Percentiles rank a stretch among this genome's conserved stretches.
Conservation (phyloP, 495 filamentous ascomycete species). For the Achaetomiella virescens region DNA sequence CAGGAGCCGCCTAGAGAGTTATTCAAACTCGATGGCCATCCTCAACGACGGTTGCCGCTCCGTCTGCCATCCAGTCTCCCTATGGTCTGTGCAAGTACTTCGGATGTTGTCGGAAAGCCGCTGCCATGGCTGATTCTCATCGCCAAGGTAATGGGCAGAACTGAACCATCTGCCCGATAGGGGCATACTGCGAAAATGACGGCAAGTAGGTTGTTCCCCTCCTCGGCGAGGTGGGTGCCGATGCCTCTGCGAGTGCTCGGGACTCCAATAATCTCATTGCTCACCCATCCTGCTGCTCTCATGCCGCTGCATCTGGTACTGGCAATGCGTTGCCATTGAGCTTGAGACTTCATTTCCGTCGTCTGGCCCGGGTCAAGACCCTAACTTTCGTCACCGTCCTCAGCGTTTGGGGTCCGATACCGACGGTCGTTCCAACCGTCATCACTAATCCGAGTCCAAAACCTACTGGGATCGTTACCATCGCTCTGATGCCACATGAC, state of each 20-base stretch:
- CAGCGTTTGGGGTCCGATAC: constrained; percentile 22
- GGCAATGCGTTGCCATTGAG: constrained; percentile 20
- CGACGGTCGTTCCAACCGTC: constrained; percentile 18
- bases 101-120: too few species aligned
- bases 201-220: constrained; percentile 14
- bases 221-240: neutral
- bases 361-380: neutral
- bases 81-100: neutral
- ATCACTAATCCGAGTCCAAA: constrained; percentile 20
- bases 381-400: constrained; percentile 20
- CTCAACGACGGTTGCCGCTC: neutral
- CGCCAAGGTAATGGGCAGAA: too few species aligned
- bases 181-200: constrained; percentile 19
- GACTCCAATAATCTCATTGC: neutral
- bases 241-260: too few species aligned
- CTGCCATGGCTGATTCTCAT: too few species aligned
- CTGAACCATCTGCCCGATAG: too few species aligned
- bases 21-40: neutral
- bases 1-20: neutral
- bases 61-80: neutral
- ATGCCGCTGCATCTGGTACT: constrained; percentile 22
- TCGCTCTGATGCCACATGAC: constrained; percentile 24
- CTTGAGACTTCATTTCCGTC: neutral
- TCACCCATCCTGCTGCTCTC: too few species aligned
- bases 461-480: constrained; percentile 14